A percentile compares a stretch with the other conserved stretches of the same genome.
phyloP scores from a whole-genome alignment of 176 grass and related monocot species.

The Triticum timopheevii region DNA sequence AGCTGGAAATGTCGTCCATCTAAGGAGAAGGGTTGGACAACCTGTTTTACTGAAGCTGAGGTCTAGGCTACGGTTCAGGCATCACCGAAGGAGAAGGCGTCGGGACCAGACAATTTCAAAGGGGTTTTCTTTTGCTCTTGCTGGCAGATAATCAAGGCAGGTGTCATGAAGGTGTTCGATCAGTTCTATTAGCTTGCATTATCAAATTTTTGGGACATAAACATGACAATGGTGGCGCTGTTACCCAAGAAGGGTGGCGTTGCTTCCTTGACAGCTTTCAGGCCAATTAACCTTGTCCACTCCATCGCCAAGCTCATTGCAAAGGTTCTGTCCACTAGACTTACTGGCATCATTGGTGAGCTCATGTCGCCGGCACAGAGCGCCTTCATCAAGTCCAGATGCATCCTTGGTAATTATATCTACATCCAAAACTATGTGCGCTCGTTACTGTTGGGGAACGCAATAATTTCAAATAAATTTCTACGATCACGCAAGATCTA shows the following conservation, averaged over 20 bases:
- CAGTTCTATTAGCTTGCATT: not conserved
- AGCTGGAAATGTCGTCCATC: no score
- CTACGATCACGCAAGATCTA: no score
- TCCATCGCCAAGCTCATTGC: not conserved
- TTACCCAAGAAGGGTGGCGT: not conserved
- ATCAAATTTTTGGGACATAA: not conserved
- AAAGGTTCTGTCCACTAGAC: not conserved
- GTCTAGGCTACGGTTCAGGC: not conserved
- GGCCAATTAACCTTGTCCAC: not conserved
- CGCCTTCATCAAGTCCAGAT: not conserved
- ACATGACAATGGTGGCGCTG: not conserved
- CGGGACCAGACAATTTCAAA: not conserved
- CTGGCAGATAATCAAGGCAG: not conserved
- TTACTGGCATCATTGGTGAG: not conserved
- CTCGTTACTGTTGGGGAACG: not conserved
- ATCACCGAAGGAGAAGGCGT: not conserved
- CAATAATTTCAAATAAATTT: no score
- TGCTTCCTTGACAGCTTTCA: not conserved
- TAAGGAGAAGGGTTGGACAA: not conserved
- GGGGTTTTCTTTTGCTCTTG: not conserved
- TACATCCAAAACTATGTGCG: not conserved
- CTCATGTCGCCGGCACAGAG: not conserved
- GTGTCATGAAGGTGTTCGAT: not conserved
- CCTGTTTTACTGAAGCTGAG: not conserved
- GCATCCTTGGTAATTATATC: not conserved